Base-by-base conservation (phyloP, 2,329 filamentous ascomycete genomes). In the Aspergillus quadrilineatus region DNA sequence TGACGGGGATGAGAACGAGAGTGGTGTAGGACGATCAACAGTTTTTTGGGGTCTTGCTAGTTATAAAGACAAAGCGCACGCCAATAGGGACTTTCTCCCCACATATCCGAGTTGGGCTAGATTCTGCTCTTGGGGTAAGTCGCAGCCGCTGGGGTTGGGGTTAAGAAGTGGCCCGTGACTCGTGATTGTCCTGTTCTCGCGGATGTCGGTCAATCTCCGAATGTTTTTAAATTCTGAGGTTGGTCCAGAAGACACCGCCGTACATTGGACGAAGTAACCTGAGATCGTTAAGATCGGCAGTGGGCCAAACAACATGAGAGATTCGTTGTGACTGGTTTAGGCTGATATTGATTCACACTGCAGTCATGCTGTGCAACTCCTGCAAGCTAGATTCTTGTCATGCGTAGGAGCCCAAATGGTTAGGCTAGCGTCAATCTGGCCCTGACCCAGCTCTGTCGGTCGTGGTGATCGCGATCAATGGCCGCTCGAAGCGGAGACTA, bases 191-290 rank as follows among this genome's bases (percentile, higher is more conserved):
- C 15, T 29, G 17, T 22, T 8, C 37, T 50, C 26, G 36, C n/a
- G 26, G 54, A 41, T 52, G 54, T 59, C 59, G 57, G 57, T 55
- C 50, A 50, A 61, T n/a, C 57, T 57, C 59, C 54, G 57, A 54
- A 17, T 14, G 29, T 22, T 22, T 4, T 22, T 22, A 4, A 32
- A 32, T 12, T 32, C 28, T 17, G 43, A 45, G 17, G 36, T 45
- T 45, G 28, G 17, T 15, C 5, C 15, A 14, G 34, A 15, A 37
- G 3, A 22, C 22, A 22, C 22, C 4, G 14, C 12, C 14, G 36
- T 30, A 30, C 26, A 32, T 34, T 43, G 48, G 39, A 22, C 22
- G 22, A 22, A 22, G 22, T 22, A 22, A 22, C 22, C 22, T 22
- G 36, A 32, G 14, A 30, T 45, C 15, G 9, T 15, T 36, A 32